A percentile compares a stretch with the other conserved stretches of the same genome.
Conservation (phyloP, 2,329 filamentous ascomycete species). For the Lecanoromycetidae sp. region DNA sequence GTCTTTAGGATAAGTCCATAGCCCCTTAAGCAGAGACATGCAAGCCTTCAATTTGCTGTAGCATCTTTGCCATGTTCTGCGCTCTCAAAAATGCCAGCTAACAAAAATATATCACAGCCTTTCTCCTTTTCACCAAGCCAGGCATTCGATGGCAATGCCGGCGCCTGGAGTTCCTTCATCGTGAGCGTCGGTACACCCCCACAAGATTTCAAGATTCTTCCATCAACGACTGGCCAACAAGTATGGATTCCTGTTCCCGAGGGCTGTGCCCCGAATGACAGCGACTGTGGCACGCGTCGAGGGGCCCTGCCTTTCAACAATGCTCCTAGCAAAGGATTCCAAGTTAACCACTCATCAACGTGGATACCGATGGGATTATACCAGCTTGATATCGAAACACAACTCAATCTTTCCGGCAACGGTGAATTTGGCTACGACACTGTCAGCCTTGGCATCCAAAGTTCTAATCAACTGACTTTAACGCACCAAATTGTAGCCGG, state of each 20-base stretch:
- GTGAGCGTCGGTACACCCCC: constrained; percentile 45
- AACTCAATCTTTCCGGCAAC: constrained; percentile 5
- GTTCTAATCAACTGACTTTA: constrained; percentile 14
- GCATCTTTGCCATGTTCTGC: too few species aligned
- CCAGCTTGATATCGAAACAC: constrained; percentile 10
- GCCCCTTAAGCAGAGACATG: too few species aligned
- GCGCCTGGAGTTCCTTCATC: constrained; percentile 60
- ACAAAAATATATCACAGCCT: background rate
- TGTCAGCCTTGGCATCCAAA: constrained; percentile 4
- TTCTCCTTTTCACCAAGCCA: background rate
- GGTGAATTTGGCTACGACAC: constrained; percentile 14
- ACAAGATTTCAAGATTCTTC: constrained; percentile 43
- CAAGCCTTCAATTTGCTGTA: too few species aligned
- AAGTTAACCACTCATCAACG: constrained; percentile 9
- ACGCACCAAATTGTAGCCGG: constrained; percentile 27
- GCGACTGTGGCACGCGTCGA: constrained; percentile 6
- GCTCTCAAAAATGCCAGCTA: background rate
- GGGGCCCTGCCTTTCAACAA: constrained; percentile 5
- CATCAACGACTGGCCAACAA: constrained; percentile 59
- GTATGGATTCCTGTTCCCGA: constrained; percentile 37
- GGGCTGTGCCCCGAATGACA: constrained; percentile 4
- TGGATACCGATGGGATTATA: constrained; percentile 12
- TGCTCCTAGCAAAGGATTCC: constrained; percentile 6
- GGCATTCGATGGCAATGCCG: constrained; percentile 36
- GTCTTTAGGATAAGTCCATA: too few species aligned